These are phyloP conservation scores for Dianthus caryophyllus DNA, from an alignment of 148 eudicot species.

Conservation along the genomic window DNA sequence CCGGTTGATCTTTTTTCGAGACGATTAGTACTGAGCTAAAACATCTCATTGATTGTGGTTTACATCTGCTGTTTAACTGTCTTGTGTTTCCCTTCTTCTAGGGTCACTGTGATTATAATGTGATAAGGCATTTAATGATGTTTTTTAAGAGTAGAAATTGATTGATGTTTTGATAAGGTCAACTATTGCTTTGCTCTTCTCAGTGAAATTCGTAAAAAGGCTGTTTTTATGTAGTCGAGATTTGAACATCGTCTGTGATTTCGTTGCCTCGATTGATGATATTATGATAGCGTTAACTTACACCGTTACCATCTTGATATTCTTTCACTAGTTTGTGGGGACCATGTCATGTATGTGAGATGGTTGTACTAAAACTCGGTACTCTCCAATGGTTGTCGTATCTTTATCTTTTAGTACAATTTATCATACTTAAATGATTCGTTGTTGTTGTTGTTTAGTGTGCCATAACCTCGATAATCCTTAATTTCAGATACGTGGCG, in stretches of 20 bases:
- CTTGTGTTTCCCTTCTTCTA: slow-evolving; percentile 10
- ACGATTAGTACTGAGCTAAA: slow-evolving; percentile 1
- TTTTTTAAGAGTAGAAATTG: neutral
- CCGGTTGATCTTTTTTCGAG: slow-evolving; percentile 15
- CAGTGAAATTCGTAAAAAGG: neutral
- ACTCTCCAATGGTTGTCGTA: no score
- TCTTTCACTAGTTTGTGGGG: no score
- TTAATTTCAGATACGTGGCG: slow-evolving; percentile 67
- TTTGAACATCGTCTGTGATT: neutral
- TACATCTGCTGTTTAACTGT: neutral
- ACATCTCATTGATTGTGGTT: slow-evolving; percentile 15
- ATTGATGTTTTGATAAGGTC: neutral
- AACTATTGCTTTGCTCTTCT: neutral
- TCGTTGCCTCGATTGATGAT: no score
- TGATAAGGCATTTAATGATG: slow-evolving; percentile 15
- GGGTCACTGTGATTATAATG: slow-evolving; percentile 8
- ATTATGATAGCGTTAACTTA: no score
- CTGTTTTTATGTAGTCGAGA: neutral
- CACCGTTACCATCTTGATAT: no score
- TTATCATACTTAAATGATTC: neutral
- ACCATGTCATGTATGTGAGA: no score
- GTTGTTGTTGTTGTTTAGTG: neutral
- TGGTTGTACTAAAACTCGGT: no score
- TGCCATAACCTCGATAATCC: slow-evolving; percentile 3
- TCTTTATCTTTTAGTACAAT: no score